Percentiles rank a stretch among this genome's conserved stretches.
phyloP scores from a whole-genome alignment of 2,329 filamentous ascomycete species.

The Aspergillus latus region DNA sequence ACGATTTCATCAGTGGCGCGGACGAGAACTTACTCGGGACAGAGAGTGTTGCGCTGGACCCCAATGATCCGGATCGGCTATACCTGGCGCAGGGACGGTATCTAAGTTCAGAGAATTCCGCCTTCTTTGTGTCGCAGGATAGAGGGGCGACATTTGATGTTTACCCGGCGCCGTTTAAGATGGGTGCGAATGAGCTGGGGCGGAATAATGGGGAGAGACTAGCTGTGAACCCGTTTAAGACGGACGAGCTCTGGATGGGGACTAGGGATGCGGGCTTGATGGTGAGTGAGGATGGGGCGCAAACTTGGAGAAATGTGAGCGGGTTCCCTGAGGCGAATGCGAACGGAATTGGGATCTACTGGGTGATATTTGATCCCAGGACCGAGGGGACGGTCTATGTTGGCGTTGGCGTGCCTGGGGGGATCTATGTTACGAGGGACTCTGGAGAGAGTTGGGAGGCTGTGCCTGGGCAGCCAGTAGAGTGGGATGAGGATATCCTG shows the following conservation, averaged over 20 bases:
- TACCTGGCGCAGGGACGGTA: conserved; percentile 19
- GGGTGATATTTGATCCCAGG: conserved; percentile 16
- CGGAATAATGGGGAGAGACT: conserved; percentile 20
- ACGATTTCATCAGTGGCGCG: conserved; percentile 14
- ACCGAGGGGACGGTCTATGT: conserved; percentile 15
- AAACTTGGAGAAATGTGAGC: conserved; percentile 17
- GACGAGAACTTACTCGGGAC: conserved; percentile 20
- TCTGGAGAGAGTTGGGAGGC: conserved; percentile 13
- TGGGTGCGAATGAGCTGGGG: conserved; percentile 18
- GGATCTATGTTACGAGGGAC: conserved; percentile 14
- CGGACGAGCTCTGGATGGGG: conserved; percentile 17
- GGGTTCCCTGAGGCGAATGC: conserved; percentile 13
- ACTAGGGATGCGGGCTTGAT: conserved; percentile 16
- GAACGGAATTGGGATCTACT: conserved; percentile 17
- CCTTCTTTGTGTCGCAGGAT: conserved; percentile 16
- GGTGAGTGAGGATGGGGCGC: conserved; percentile 14
- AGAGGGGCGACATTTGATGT: conserved; percentile 12
- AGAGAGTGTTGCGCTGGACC: conserved; percentile 18
- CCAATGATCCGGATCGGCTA: conserved; percentile 12
- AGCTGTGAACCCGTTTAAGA: conserved; percentile 17
- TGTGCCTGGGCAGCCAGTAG: conserved; percentile 15
- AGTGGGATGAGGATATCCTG: conserved; percentile 14
- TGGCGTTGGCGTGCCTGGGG: conserved; percentile 13
- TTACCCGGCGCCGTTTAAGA: conserved; percentile 13
- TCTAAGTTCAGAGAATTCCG: conserved; percentile 13